These are phyloP conservation scores for Cephaloascus fragrans DNA, from an alignment of 805 yeast genomes.

Conservation along the genomic window DNA sequence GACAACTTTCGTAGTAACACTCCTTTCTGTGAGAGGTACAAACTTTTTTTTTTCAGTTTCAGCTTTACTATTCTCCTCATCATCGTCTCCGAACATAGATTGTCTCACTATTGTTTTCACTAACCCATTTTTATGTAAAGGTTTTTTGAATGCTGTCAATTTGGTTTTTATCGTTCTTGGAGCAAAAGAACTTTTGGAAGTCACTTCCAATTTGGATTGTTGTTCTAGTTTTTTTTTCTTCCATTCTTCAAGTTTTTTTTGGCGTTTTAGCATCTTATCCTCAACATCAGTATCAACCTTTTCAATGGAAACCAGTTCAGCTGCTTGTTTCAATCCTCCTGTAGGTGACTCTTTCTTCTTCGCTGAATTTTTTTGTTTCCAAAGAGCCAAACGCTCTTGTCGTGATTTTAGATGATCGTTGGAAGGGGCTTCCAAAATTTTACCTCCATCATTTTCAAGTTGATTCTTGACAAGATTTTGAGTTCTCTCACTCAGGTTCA, in stretches of 20 bases:
- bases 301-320: too few relatives aligned
- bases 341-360: too few relatives aligned
- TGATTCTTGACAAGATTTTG: too few relatives aligned
- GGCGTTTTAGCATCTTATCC: constrained; percentile 16
- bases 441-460: too few relatives aligned
- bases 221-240: constrained; percentile 26
- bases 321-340: too few relatives aligned
- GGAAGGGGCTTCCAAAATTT: too few relatives aligned
- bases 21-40: constrained; percentile 1
- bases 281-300: too few relatives aligned
- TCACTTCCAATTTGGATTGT: constrained; percentile 12
- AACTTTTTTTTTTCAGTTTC: constrained; percentile 14
- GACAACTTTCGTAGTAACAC: constrained; percentile 1
- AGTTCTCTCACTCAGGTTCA: too few relatives aligned
- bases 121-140: constrained; percentile 3
- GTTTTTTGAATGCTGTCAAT: not conserved
- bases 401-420: too few relatives aligned
- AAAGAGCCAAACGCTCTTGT: too few relatives aligned
- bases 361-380: not conserved
- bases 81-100: constrained; percentile 15
- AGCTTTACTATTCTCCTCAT: constrained; percentile 16
- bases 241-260: constrained; percentile 41
- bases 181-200: constrained; percentile 1
- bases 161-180: not conserved
- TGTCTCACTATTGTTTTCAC: constrained; percentile 5